A percentile compares a stretch with the other conserved stretches of the same genome.
Evolutionary conservation across 2,329 filamentous ascomycete genomes (phyloP).

Genomic region (Arthroderma uncinatum): DNA sequence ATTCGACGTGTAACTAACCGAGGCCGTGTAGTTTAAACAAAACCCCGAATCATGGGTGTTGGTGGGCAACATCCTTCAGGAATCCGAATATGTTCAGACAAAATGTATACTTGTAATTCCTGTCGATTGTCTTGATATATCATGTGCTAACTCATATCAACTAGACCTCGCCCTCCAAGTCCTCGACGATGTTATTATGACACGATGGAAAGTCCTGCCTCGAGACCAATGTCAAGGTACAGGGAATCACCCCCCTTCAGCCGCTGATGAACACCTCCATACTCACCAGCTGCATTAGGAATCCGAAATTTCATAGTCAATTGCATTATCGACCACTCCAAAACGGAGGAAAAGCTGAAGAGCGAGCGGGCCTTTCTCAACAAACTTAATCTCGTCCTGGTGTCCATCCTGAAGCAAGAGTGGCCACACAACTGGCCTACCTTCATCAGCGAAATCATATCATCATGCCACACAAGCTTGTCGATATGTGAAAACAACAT

Average conservation of each 20-base stretch:
- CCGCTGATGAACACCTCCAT: not conserved
- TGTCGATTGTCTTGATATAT: conserved; percentile 7
- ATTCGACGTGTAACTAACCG: conserved; percentile 30
- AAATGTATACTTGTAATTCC: conserved; percentile 61
- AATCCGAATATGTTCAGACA: conserved; percentile 86
- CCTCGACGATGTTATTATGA: conserved; percentile 96
- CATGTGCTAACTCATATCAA: conserved; percentile 15
- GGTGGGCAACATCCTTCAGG: conserved; percentile 91
- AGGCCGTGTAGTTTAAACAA: conserved; percentile 65
- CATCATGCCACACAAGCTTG: conserved; percentile 85
- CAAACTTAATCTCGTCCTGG: conserved; percentile 94
- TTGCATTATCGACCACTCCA: conserved; percentile 91
- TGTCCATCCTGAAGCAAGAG: conserved; percentile 97
- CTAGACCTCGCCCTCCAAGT: conserved; percentile 88
- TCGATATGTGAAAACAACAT: conserved; percentile 99
- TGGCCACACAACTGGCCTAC: conserved; percentile 99
- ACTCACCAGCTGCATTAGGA: conserved; percentile 41
- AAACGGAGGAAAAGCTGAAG: conserved; percentile 76
- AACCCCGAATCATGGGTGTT: conserved; percentile 96
- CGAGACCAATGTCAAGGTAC: conserved; percentile 87
- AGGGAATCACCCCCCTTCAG: not conserved
- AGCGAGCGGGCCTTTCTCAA: conserved; percentile 82
- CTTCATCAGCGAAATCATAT: conserved; percentile 99
- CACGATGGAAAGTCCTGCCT: conserved; percentile 95
- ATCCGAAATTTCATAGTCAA: conserved; percentile 99